Base-by-base conservation (phyloP, 2,329 filamentous ascomycete genomes). In the Hypoxylon sp. region DNA sequence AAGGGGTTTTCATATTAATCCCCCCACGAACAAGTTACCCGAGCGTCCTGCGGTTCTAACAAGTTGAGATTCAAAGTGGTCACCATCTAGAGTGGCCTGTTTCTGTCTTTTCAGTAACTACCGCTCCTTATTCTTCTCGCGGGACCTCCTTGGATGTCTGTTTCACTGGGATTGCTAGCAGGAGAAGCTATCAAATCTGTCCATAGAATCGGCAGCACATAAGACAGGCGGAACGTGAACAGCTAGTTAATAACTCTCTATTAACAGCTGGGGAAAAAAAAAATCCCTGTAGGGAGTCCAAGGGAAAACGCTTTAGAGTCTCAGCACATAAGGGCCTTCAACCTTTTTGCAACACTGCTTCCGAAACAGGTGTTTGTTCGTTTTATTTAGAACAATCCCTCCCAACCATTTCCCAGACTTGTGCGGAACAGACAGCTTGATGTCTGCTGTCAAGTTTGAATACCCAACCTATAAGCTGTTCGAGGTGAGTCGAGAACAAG, bases 391-490 rank as follows among this genome's bases (percentile, higher is more conserved):
- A 74, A 75, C 76, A 75, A 76, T 74, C 75, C 76, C 72, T 77
- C 74, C 70, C 75, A 76, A 75, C 57, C 59, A 52, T 59, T 33
- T 57, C 57, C 64, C 62, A 73, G 59, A 71, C 61, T 59, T 59
- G n/a, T 59, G 55, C 35, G 42, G 57, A 67, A 72, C 66, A 74
- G 65, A 80, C 80, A 81, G 82, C 81, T 86, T 87, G 80, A 88
- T 88, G 87, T 88, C 86, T 84, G 78, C 83, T 78, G 79, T 81
- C 78, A 88, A 87, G 82, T 86, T 86, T 78, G 84, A 85, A 75
- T 85, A 84, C 77, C 81, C 84, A 75, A 78, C 84, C 72, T 88
- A 87, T 80, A 87, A 87, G 81, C 82, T 86, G 79, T 88, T 85
- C 78, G 85, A 88, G 82, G 86, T 88, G 78, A 86, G 87, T 86